Base-by-base conservation (phyloP, 2,329 filamentous ascomycete species). In the Trichoderma sp. region DNA sequence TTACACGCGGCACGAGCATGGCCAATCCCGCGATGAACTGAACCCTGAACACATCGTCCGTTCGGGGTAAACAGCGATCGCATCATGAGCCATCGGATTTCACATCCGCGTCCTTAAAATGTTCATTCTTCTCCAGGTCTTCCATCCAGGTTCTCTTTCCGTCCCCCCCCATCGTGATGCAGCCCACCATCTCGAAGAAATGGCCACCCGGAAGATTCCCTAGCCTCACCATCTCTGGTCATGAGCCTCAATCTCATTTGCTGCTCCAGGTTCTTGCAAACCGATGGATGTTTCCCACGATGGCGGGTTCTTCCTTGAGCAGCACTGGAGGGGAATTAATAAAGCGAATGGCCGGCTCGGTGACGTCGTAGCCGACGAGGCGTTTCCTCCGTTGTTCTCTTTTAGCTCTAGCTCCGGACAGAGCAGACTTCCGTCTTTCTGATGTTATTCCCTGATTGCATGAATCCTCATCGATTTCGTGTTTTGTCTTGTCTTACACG, bases 161-260 rank as follows among this genome's bases (percentile, higher is more conserved):
- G 12, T 30, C 15, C 19, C 48, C 17, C 15, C 17, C 48, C 48
- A 51, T 51, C 26, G 50, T 34, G 50, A 52, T 19, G 50, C 34
- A 51, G 34, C 34, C 47, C 47, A 61, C 30, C 17, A 30, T 14
- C 24, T 9, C 21, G 47, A 6, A 15, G 15, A 51, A 48, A 30
- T n/a, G 10, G 17, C 50, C 54, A 55, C 59, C 59, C 59, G 59
- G 50, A 55, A 63, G 59, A 63, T 63, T 63, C 28, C 59, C 59
- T 63, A 63, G 59, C 59, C 41, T 63, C 50, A 50, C 28, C n/a
- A 28, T 63, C 50, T 55, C 54, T 45, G 59, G 50, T 54, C 59
- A 63, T 63, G 59, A 62, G 59, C 34, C 34, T 39, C 34, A 44
- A 47, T 39, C 14, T 21, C 14, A 44, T 47, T 39, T 39, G 34